Percentiles rank a stretch among this genome's conserved stretches.
These are phyloP conservation scores for Rhododendron griersonianum DNA, from an alignment of 148 eudicot genomes.

Conservation along the genomic window DNA sequence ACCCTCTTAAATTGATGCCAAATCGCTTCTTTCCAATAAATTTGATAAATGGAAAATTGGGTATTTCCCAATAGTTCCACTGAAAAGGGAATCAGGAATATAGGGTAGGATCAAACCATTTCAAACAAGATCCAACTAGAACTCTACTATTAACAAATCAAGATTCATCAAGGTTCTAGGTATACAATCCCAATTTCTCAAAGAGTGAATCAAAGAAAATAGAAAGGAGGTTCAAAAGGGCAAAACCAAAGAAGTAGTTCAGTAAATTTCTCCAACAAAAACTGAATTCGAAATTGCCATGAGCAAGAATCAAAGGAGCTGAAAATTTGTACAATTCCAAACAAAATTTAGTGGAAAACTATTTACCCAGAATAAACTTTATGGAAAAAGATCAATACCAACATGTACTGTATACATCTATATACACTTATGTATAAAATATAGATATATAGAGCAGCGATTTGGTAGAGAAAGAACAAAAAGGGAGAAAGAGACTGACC, in stretches of 20 bases:
- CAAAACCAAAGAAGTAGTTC: background rate
- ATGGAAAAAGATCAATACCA: background rate
- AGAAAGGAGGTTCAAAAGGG: background rate
- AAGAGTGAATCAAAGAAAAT: background rate
- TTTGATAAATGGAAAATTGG: background rate
- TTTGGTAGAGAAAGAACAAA: background rate
- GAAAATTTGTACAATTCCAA: background rate
- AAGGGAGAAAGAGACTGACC: constrained; percentile 4
- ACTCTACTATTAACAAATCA: background rate
- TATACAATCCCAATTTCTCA: background rate
- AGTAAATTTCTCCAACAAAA: background rate
- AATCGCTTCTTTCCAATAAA: background rate
- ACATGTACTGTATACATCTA: background rate
- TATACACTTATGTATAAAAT: background rate
- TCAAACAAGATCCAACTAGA: constrained; percentile 6
- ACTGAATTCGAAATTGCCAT: background rate
- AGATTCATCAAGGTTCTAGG: background rate
- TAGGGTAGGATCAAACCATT: background rate
- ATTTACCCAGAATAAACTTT: background rate
- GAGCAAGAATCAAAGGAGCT: constrained; percentile 1
- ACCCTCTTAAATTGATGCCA: background rate
- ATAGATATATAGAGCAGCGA: background rate
- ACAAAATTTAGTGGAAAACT: background rate
- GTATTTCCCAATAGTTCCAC: constrained; percentile 3
- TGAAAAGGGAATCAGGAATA: background rate